A percentile compares a stretch with the other conserved stretches of the same genome.
These are phyloP conservation scores for Austroboletus niveus DNA, from an alignment of 1,284 basidiomycete species.

Conservation along the genomic window DNA sequence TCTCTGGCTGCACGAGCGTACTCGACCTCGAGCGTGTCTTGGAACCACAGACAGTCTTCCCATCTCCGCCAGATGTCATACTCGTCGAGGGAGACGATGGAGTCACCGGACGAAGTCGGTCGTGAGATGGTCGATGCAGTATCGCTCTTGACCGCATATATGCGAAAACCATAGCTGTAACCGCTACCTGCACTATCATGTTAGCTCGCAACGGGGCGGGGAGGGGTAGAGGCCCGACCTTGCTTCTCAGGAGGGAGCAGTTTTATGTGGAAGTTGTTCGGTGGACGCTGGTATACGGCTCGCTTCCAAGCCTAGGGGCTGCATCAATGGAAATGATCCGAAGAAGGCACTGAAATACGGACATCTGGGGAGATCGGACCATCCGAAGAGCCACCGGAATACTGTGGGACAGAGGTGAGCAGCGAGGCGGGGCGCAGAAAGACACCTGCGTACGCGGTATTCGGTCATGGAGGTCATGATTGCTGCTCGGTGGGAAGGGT, in stretches of 20 bases:
- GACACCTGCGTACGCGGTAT: constrained; percentile 10
- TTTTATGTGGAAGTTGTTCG: constrained; percentile 56
- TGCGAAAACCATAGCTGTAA: constrained; percentile 60
- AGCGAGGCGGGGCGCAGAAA: background rate
- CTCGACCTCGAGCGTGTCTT: constrained; percentile 63
- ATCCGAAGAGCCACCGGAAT: background rate
- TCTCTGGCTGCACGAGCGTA: constrained; percentile 60
- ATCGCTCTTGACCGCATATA: constrained; percentile 47
- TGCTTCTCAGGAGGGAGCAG: constrained; percentile 57
- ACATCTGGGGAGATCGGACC: constrained; percentile 27
- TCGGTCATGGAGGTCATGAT: background rate
- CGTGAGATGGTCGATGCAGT: constrained; percentile 40
- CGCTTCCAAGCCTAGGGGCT: constrained; percentile 47
- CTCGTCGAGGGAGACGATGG: constrained; percentile 37
- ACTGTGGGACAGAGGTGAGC: constrained; percentile 4
- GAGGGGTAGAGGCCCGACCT: constrained; percentile 38
- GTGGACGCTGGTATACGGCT: constrained; percentile 58
- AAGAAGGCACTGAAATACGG: constrained; percentile 2
- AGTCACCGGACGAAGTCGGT: constrained; percentile 19
- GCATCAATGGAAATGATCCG: constrained; percentile 2
- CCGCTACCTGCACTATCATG: constrained; percentile 43
- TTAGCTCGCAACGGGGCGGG: background rate
- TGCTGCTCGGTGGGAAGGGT: background rate
- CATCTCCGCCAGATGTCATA: constrained; percentile 76
- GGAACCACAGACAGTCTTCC: constrained; percentile 78